Conservation (phyloP, 331 rosid species). For the Quercus phellos region DNA sequence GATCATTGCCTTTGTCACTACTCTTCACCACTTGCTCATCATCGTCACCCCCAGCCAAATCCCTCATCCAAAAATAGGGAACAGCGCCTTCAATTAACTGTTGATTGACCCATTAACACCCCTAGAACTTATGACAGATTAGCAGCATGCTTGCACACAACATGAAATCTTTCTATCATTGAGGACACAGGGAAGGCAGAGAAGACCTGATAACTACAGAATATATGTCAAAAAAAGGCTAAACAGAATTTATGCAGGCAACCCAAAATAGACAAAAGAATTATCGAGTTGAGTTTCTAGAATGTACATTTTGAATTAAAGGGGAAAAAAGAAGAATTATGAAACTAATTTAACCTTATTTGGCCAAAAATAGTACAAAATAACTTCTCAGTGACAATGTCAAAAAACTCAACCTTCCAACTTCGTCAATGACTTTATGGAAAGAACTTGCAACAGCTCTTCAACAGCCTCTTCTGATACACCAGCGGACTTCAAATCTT, state of each 20-base stretch:
- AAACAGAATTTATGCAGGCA: not conserved
- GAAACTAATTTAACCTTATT: not conserved
- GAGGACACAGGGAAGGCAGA: not conserved
- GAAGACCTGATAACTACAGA: not conserved
- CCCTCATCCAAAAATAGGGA: too few relatives aligned
- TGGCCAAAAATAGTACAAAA: not conserved
- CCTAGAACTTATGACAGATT: not conserved
- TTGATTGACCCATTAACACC: too few relatives aligned
- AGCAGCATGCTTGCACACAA: not conserved
- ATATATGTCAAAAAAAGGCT: not conserved
- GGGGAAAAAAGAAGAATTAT: not conserved
- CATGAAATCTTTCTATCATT: not conserved
- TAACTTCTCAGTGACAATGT: not conserved
- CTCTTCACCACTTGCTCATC: too few relatives aligned
- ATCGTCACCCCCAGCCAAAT: too few relatives aligned
- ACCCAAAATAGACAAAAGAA: not conserved
- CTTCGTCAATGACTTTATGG: constrained; percentile 75
- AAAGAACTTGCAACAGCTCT: constrained; percentile 80
- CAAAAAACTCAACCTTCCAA: constrained; percentile 68
- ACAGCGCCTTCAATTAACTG: too few relatives aligned
- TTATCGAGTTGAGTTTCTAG: not conserved
- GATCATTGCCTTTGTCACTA: too few relatives aligned
- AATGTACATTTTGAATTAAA: not conserved
- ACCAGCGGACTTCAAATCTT: constrained; percentile 63
- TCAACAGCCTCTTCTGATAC: constrained; percentile 68